Conservation (phyloP, 176 grass and related monocot species). For the Guadua angustifolia region DNA sequence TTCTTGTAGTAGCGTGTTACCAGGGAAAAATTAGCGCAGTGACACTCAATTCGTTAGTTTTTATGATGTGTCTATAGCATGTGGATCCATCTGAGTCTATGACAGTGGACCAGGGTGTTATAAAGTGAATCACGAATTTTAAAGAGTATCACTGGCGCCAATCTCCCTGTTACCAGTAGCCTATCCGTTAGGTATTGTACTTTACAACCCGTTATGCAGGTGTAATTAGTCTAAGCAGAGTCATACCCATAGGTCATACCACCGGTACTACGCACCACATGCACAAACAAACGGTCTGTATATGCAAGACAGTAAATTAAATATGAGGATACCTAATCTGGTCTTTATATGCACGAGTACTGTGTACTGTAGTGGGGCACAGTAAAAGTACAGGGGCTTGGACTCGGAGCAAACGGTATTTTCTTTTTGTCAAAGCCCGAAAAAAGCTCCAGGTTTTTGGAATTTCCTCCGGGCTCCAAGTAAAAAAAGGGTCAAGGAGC, state of each 20-base stretch:
- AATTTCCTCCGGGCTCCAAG: conserved; percentile 13
- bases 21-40: too few species aligned
- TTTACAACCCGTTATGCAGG: not conserved
- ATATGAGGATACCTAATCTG: not conserved
- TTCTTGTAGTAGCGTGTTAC: not conserved
- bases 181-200: not conserved
- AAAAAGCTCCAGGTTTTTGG: conserved; percentile 2
- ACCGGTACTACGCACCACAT: not conserved
- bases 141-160: too few species aligned
- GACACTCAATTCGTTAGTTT: too few species aligned
- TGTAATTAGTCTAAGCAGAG: not conserved
- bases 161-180: not conserved
- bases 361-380: not conserved
- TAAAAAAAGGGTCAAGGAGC: conserved; percentile 26
- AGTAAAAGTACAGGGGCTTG: not conserved
- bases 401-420: conserved; percentile 24
- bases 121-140: too few species aligned
- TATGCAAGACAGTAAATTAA: too few species aligned
- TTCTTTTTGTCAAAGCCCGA: not conserved
- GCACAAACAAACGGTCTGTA: not conserved
- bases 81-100: too few species aligned
- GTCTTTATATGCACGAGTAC: not conserved
- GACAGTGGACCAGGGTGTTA: too few species aligned
- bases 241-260: not conserved
- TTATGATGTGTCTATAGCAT: too few species aligned